These are phyloP conservation scores for Pythium graminicola DNA, from an alignment of 352 stramenopile species.

Conservation along the genomic window DNA sequence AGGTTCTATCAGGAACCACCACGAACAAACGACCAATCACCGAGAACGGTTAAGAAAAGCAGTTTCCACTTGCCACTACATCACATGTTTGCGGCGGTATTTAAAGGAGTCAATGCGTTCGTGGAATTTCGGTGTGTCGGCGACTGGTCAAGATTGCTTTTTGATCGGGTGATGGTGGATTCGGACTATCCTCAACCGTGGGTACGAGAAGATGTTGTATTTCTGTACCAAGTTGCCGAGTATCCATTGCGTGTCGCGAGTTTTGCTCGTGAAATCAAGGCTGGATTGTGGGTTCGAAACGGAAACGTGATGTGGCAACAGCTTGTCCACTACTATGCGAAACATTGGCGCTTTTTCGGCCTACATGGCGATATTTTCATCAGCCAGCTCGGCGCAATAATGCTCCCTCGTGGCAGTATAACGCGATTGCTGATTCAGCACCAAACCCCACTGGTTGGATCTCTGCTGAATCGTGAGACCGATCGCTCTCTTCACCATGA, in stretches of 20 bases:
- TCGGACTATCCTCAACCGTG: not conserved
- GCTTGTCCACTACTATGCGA: slow-evolving; percentile 72
- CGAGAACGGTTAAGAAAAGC: slow-evolving; percentile 22
- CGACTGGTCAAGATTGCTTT: slow-evolving; percentile 48
- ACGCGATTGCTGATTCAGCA: slow-evolving; percentile 53
- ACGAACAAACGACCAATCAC: not conserved
- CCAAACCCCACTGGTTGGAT: slow-evolving; percentile 25
- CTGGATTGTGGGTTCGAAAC: slow-evolving; percentile 71
- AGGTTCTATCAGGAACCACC: slow-evolving; percentile 13
- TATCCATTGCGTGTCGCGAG: slow-evolving; percentile 53
- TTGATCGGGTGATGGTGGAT: not conserved
- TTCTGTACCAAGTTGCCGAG: slow-evolving; percentile 41
- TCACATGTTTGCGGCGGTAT: slow-evolving; percentile 60
- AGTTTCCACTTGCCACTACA: slow-evolving; percentile 76
- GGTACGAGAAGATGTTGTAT: slow-evolving; percentile 28
- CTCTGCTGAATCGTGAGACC: slow-evolving; percentile 13
- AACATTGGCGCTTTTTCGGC: slow-evolving; percentile 74
- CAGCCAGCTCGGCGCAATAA: slow-evolving; percentile 44
- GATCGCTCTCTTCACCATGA: slow-evolving; percentile 35
- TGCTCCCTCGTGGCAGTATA: slow-evolving; percentile 49
- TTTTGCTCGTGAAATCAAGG: slow-evolving; percentile 67
- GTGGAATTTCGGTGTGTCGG: slow-evolving; percentile 29
- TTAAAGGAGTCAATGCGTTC: slow-evolving; percentile 44
- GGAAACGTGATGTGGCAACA: slow-evolving; percentile 78
- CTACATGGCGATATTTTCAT: slow-evolving; percentile 70